Evolutionary conservation across 495 filamentous ascomycete genomes (phyloP).

Genomic region (Lasiosphaeris hirsuta): DNA sequence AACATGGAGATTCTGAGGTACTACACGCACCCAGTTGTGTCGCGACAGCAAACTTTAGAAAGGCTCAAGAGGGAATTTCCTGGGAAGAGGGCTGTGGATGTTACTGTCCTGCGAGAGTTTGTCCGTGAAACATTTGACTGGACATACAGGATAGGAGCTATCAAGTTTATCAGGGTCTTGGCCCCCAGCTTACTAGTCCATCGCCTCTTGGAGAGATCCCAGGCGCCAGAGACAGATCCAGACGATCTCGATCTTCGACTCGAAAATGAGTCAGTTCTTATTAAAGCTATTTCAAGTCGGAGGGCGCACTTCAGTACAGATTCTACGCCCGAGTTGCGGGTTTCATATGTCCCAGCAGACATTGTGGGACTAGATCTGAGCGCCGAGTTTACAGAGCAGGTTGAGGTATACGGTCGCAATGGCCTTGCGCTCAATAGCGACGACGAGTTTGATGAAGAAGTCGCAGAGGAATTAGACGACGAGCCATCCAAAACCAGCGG

Average conservation of each 20-base stretch:
- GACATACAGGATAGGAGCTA: conserved; percentile 70
- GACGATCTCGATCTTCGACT: conserved; percentile 42
- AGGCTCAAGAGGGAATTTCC: conserved; percentile 52
- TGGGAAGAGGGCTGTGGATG: conserved; percentile 66
- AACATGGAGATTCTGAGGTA: conserved; percentile 73
- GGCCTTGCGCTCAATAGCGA: conserved; percentile 51
- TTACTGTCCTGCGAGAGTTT: conserved; percentile 65
- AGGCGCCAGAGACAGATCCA: conserved; percentile 17
- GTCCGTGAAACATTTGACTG: conserved; percentile 81
- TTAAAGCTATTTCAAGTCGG: conserved; percentile 60
- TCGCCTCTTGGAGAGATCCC: conserved; percentile 49
- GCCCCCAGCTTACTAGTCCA: conserved; percentile 73
- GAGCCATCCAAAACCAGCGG: conserved; percentile 29
- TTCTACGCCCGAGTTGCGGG: conserved; percentile 67
- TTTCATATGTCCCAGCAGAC: conserved; percentile 71
- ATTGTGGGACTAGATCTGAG: conserved; percentile 74
- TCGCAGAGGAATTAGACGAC: conserved; percentile 34
- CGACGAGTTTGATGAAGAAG: conserved; percentile 54
- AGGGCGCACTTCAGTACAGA: conserved; percentile 72
- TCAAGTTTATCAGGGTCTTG: conserved; percentile 78
- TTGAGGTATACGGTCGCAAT: conserved; percentile 43
- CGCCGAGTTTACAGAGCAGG: conserved; percentile 59
- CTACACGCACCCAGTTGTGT: conserved; percentile 83
- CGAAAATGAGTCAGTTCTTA: conserved; percentile 47
- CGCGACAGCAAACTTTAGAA: conserved; percentile 55